These are phyloP conservation scores for Paracorniculantispora psalliotae DNA, from an alignment of 2,329 filamentous ascomycete species.

Conservation along the genomic window DNA sequence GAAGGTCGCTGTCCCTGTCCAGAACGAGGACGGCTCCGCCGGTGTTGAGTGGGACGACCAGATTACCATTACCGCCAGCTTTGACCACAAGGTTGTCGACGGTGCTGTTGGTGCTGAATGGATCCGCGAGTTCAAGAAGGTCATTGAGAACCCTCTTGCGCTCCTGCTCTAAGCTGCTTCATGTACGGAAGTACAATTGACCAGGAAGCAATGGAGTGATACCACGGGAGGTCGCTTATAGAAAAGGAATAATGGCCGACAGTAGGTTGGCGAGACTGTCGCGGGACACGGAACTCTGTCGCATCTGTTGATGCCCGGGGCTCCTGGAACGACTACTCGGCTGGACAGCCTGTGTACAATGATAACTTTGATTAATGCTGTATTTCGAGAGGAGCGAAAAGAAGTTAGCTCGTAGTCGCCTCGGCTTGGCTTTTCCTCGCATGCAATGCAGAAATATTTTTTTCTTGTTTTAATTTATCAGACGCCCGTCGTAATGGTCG, in stretches of 20 bases:
- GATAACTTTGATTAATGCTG: constrained; percentile 36
- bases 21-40: constrained; percentile 75
- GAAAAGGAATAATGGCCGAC: constrained; percentile 11
- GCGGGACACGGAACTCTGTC: neutral
- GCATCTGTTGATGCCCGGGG: neutral
- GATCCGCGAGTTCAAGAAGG: constrained; percentile 95
- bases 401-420: constrained; percentile 24
- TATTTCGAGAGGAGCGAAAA: constrained; percentile 26
- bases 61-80: constrained; percentile 90
- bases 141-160: constrained; percentile 93
- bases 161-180: constrained; percentile 68
- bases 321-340: constrained; percentile 22
- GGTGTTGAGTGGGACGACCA: constrained; percentile 90
- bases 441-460: constrained; percentile 18
- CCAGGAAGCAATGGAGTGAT: constrained; percentile 11
- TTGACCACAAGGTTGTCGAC: constrained; percentile 98
- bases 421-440: constrained; percentile 18
- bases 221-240: constrained; percentile 14
- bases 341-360: constrained; percentile 36
- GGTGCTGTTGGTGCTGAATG: constrained; percentile 95
- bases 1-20: constrained; percentile 86
- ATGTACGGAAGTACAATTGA: neutral
- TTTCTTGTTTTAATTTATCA: constrained; percentile 1
- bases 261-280: constrained; percentile 10
- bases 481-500: neutral